These are phyloP conservation scores for Hypoxylon lienhwacheense DNA, from an alignment of 495 filamentous ascomycete genomes.

Conservation along the genomic window DNA sequence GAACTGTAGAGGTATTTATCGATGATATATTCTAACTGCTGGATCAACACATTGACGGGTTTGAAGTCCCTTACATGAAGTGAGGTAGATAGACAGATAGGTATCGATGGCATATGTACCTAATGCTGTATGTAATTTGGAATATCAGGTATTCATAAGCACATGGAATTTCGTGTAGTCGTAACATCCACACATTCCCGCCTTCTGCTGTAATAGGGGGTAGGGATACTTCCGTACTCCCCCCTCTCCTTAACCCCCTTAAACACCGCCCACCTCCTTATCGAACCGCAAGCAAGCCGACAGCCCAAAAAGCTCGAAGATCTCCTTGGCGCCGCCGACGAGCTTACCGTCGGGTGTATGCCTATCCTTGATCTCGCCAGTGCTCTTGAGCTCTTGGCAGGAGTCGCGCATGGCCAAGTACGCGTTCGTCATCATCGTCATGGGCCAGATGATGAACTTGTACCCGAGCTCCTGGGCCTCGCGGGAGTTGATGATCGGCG, in stretches of 20 bases:
- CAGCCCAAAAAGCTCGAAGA: slow-evolving; percentile 59
- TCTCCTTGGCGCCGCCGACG: slow-evolving; percentile 64
- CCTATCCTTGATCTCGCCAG: slow-evolving; percentile 45
- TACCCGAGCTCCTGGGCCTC: slow-evolving; percentile 65
- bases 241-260: not conserved
- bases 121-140: no score
- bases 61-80: no score
- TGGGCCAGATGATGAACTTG: slow-evolving; percentile 63
- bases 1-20: no score
- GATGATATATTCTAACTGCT: no score
- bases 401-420: slow-evolving; percentile 55
- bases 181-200: no score
- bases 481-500: slow-evolving; percentile 55
- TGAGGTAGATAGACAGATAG: no score
- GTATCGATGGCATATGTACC: no score
- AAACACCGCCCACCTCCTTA: slow-evolving; percentile 27
- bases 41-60: no score
- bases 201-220: no score
- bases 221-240: no score
- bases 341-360: slow-evolving; percentile 36
- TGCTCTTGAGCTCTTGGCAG: slow-evolving; percentile 49
- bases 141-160: no score
- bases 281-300: slow-evolving; percentile 47
- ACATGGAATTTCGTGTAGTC: no score
- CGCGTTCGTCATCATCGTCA: slow-evolving; percentile 54